A percentile compares a stretch with the other conserved stretches of the same genome.
Evolutionary conservation across 208 protist genomes (phyloP).

Genomic region (Acanthamoeba triangularis): DNA sequence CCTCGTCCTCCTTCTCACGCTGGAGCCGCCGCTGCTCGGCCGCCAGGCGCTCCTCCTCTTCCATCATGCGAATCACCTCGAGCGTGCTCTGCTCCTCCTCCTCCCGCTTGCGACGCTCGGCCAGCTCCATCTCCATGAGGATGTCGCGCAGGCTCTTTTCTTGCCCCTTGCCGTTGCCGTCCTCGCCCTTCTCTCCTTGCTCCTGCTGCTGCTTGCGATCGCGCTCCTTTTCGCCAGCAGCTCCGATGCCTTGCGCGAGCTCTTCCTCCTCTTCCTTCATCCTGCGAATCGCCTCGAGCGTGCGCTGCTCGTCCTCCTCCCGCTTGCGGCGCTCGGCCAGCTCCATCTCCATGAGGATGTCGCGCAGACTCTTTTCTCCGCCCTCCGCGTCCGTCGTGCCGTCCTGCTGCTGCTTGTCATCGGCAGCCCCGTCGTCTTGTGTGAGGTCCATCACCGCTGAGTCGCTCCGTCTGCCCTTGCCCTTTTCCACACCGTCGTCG

Average conservation of each 20-base stretch:
- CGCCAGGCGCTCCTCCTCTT: constrained; percentile 18
- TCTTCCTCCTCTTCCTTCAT: constrained; percentile 49
- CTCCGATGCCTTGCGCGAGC: not conserved
- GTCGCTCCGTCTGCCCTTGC: not conserved
- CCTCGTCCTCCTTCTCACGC: constrained; percentile 49
- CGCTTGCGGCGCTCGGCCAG: not conserved
- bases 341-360: constrained; percentile 3
- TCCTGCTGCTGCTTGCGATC: not conserved
- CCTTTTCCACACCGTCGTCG: not conserved
- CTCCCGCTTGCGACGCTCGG: not conserved
- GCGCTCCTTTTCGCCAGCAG: not conserved
- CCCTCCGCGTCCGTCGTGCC: not conserved
- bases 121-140: constrained; percentile 14
- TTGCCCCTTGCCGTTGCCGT: not conserved
- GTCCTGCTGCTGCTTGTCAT: not conserved
- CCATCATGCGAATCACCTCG: constrained; percentile 11
- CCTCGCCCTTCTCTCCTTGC: not conserved
- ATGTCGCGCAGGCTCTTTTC: constrained; percentile 28
- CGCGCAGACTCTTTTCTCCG: constrained; percentile 48
- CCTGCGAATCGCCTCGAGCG: not conserved
- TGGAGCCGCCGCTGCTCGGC: constrained; percentile 8
- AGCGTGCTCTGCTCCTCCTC: constrained; percentile 38
- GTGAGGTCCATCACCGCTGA: not conserved
- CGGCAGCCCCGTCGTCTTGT: not conserved
- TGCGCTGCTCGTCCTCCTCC: constrained; percentile 6